phyloP scores from a whole-genome alignment of 495 filamentous ascomycete species.

The Talaromyces borbonicus region DNA sequence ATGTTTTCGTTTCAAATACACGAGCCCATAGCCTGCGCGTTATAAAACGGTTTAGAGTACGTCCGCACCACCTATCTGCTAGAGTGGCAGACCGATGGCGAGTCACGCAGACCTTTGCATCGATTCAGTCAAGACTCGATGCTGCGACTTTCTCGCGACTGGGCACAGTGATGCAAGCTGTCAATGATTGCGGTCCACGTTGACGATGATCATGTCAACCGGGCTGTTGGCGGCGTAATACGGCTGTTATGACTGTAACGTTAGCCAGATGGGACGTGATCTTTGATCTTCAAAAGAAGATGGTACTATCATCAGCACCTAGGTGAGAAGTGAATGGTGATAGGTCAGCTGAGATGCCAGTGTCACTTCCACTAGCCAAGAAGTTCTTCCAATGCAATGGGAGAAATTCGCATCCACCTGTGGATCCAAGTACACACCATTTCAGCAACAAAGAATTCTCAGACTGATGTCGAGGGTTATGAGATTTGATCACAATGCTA shows the following conservation, averaged over 20 bases:
- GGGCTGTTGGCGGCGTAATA: not conserved
- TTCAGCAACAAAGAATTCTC: not conserved
- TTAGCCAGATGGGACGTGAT: not conserved
- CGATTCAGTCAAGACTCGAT: too few species aligned
- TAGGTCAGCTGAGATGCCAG: not conserved
- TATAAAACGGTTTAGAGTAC: too few species aligned
- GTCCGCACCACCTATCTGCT: too few species aligned
- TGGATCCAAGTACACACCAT: constrained; percentile 5
- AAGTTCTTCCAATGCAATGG: constrained; percentile 3
- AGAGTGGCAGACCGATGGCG: too few species aligned
- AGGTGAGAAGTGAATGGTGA: constrained; percentile 4
- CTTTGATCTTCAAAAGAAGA: not conserved
- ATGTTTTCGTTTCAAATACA: not conserved
- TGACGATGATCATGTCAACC: too few species aligned
- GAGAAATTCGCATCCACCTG: constrained; percentile 5
- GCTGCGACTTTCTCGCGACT: too few species aligned
- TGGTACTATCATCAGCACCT: not conserved
- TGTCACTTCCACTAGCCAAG: not conserved
- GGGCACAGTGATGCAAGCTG: too few species aligned
- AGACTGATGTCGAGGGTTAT: not conserved
- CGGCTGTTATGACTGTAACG: constrained; percentile 2
- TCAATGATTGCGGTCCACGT: too few species aligned
- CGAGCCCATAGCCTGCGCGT: too few species aligned
- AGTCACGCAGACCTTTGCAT: too few species aligned
- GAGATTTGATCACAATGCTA: not conserved